A percentile compares a stretch with the other conserved stretches of the same genome.
These are phyloP conservation scores for Leishmania tarentolae DNA, from an alignment of 208 protist genomes.

Conservation along the genomic window DNA sequence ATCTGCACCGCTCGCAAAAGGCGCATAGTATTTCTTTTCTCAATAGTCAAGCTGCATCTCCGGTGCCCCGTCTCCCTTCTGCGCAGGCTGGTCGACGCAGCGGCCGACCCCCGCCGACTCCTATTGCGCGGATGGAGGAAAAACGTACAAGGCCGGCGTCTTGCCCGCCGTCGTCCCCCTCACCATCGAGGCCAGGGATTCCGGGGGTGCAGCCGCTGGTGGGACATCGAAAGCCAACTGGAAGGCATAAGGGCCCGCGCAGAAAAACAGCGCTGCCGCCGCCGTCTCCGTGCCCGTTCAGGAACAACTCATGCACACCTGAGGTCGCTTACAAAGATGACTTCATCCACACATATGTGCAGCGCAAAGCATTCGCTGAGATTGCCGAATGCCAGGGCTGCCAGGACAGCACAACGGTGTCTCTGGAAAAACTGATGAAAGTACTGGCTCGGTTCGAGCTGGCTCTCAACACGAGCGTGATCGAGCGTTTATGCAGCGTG, in stretches of 20 bases:
- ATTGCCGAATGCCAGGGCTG: slow-evolving; percentile 4
- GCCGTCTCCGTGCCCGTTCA: not conserved
- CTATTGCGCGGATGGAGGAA: not conserved
- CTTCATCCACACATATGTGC: slow-evolving; percentile 17
- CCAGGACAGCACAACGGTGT: not conserved
- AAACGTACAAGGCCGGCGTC: not conserved
- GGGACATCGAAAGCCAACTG: not conserved
- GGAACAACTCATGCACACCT: not conserved
- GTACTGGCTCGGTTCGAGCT: slow-evolving; percentile 26
- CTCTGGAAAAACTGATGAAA: slow-evolving; percentile 12
- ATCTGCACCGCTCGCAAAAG: not conserved
- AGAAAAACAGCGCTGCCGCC: not conserved
- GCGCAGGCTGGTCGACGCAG: not conserved
- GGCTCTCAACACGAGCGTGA: slow-evolving; percentile 11
- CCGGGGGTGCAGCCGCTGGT: not conserved
- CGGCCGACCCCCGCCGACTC: not conserved
- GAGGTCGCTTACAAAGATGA: not conserved
- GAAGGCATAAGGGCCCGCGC: not conserved
- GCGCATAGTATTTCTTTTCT: not conserved
- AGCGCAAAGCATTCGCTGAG: slow-evolving; percentile 28
- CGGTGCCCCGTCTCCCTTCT: not conserved
- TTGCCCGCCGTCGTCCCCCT: not conserved
- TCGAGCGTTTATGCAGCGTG: slow-evolving; percentile 20
- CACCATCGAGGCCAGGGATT: slow-evolving; percentile 2
- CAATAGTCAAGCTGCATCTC: not conserved